Evolutionary conservation across 208 protist genomes (phyloP), one percentile per base, ranked within the genome.

Genomic region (Strigomonas culicis): DNA sequence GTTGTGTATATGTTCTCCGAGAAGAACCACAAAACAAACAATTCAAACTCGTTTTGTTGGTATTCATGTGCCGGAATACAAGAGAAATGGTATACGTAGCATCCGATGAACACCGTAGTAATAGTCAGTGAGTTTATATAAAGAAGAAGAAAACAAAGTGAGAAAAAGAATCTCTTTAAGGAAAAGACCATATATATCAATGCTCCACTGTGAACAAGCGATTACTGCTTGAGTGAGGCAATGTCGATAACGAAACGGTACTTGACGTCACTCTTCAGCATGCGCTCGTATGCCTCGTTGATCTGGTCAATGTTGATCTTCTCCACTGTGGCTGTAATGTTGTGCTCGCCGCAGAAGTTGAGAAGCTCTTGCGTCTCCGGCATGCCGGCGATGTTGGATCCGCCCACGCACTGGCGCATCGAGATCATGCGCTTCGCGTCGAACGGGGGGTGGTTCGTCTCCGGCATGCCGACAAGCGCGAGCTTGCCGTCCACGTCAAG

Each of bases 241-340:
- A 88, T 76, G 62, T 88, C 86, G 68, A 93, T 90, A 28, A 93
- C 86, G 60, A 93, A 88, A 59, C 82, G 86, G 66, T 88, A 87
- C 66, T 77, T 69, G 30, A 92, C 82, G 66, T 87, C 86, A 67
- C 73, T 82, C 70, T 80, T 81, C 25, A 74, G 51, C 67, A 88
- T 84, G 36, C 82, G 82, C 57, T 86, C 77, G 68, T 82, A 89
- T n/a, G 82, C 86, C 50, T 79, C 71, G 59, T 92, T 92, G 77
- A 92, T 86, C 56, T 85, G 68, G 34, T 80, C 47, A 30, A 88
- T 88, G 25, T 69, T 67, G 64, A 91, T 86, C 68, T 82, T 75
- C 67, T 92, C 79, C 43, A 90, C 80, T 4, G 81, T 75, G 28
- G 81, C 72, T 7, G 68, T 64, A 50, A 95, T 86, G 61, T 77